Percentiles rank a stretch among this genome's conserved stretches.
Conservation (phyloP, 192 early-diverging fungal species). For the Coemansia sp. region DNA sequence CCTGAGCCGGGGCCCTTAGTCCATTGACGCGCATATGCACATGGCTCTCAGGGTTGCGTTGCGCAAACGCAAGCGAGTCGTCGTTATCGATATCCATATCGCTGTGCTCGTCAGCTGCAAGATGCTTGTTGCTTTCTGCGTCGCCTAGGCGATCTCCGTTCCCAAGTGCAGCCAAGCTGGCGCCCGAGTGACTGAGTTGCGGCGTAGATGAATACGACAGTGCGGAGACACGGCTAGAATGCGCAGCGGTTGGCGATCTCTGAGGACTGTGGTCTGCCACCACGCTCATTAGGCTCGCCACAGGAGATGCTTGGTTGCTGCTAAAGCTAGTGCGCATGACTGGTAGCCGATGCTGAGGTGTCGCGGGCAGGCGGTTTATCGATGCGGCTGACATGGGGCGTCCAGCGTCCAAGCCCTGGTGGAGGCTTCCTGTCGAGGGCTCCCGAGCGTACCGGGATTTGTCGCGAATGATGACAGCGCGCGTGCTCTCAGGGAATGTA, state of each 20-base stretch:
- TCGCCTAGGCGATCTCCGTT: not conserved
- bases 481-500: conserved; percentile 22
- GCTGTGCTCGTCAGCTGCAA: not conserved
- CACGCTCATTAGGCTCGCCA: conserved; percentile 32
- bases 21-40: conserved; percentile 19
- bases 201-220: not conserved
- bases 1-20: conserved; percentile 24
- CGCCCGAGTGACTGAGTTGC: not conserved
- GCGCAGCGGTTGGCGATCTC: conserved; percentile 5
- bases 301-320: conserved; percentile 14
- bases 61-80: conserved; percentile 12
- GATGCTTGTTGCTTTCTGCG: not conserved
- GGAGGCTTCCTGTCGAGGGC: not conserved
- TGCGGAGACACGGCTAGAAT: not conserved
- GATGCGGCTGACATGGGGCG: conserved; percentile 25
- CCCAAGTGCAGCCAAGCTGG: not conserved
- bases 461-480: conserved; percentile 27
- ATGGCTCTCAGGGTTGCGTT: not conserved
- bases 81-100: conserved; percentile 3
- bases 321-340: conserved; percentile 32
- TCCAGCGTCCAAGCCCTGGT: not conserved
- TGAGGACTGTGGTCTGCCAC: conserved; percentile 29
- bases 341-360: conserved; percentile 4
- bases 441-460: conserved; percentile 21
- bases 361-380: conserved; percentile 13